phyloP scores from a whole-genome alignment of 352 stramenopile species.

The Pythium aquatile region DNA sequence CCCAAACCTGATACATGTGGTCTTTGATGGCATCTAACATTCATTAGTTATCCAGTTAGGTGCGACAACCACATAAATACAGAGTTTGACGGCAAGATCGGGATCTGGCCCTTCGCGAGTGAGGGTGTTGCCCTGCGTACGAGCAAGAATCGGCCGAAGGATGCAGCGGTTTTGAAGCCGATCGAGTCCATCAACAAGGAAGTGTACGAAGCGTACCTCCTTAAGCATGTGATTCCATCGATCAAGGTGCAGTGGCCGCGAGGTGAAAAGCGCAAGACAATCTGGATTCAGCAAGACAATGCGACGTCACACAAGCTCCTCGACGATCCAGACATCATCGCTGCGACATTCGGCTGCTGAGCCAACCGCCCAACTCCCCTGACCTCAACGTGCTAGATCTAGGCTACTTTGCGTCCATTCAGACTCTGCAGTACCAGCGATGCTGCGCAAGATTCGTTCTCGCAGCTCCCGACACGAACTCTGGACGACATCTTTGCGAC shows the following conservation, averaged over 20 bases:
- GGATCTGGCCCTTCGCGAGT: slow-evolving; percentile 29
- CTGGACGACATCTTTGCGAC: slow-evolving; percentile 4
- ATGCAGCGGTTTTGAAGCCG: slow-evolving; percentile 8
- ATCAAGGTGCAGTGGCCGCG: slow-evolving; percentile 28
- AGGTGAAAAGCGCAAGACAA: slow-evolving; percentile 7
- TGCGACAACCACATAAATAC: slow-evolving; percentile 17
- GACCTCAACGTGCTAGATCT: slow-evolving; percentile 33
- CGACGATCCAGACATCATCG: slow-evolving; percentile 24
- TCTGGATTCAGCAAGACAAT: slow-evolving; percentile 37
- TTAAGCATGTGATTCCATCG: slow-evolving; percentile 24
- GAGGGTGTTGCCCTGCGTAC: slow-evolving; percentile 7
- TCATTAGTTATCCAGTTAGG: slow-evolving; percentile 19
- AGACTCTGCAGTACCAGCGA: slow-evolving; percentile 24
- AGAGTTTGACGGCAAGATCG: slow-evolving; percentile 30
- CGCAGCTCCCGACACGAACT: background rate
- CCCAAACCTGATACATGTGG: too few relatives aligned
- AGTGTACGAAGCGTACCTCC: slow-evolving; percentile 26
- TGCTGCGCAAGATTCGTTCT: slow-evolving; percentile 4
- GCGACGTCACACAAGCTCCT: slow-evolving; percentile 16
- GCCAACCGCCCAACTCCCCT: slow-evolving; percentile 28
- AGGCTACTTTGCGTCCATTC: slow-evolving; percentile 27
- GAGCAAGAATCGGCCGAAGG: slow-evolving; percentile 22
- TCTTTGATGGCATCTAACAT: slow-evolving; percentile 10
- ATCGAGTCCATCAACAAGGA: slow-evolving; percentile 20
- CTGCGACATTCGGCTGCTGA: slow-evolving; percentile 27